phyloP scores from a whole-genome alignment of 2,329 filamentous ascomycete genomes.

The Ophiostoma novo-ulmi region DNA sequence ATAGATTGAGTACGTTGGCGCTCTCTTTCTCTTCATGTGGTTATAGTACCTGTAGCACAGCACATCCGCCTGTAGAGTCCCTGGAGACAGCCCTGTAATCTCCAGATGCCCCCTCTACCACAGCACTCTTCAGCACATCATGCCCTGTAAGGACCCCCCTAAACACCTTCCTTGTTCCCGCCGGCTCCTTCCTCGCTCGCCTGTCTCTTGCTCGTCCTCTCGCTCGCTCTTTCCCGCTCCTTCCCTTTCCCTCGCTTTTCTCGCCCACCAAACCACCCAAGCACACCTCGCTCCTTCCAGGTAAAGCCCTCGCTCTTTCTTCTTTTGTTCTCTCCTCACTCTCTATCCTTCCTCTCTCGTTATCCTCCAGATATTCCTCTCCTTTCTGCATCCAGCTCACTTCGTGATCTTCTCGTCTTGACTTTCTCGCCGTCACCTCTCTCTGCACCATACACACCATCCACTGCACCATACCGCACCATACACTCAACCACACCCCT shows the following conservation, averaged over 20 bases:
- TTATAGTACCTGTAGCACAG: too few species aligned
- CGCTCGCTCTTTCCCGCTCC: conserved; percentile 17
- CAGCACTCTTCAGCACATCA: not conserved
- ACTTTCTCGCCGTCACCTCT: conserved; percentile 2
- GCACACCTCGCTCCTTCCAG: not conserved
- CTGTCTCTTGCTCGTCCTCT: not conserved
- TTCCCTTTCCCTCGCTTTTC: conserved; percentile 3
- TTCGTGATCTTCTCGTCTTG: conserved; percentile 10
- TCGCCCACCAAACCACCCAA: conserved; percentile 11
- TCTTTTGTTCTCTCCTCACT: not conserved
- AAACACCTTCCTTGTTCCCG: not conserved
- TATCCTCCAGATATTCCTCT: not conserved
- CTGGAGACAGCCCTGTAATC: not conserved
- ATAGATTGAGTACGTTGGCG: not conserved
- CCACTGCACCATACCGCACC: too few species aligned
- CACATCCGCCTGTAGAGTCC: not conserved
- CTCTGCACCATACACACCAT: not conserved
- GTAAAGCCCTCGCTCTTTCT: conserved; percentile 10
- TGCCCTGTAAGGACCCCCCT: not conserved
- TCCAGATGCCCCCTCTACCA: not conserved
- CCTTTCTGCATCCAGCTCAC: conserved; percentile 5
- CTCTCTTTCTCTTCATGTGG: not conserved
- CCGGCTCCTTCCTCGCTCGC: not conserved
- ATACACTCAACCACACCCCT: not conserved
- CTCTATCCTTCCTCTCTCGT: not conserved